Conservation (phyloP, 768 basidiomycete species). For the Phanerochaete carnosa region DNA sequence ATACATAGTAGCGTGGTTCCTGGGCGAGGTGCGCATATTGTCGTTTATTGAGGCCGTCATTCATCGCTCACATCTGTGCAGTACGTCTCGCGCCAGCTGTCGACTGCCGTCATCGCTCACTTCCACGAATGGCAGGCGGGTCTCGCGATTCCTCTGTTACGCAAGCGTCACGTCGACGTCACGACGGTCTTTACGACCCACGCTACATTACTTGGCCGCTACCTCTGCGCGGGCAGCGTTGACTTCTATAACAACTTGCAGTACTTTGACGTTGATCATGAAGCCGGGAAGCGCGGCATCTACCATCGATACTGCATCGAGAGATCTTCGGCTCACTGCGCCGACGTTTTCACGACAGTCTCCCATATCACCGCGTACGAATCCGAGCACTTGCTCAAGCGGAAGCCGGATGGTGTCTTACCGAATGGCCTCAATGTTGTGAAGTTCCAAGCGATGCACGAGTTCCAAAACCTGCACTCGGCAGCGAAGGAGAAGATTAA, state of each 20-base stretch:
- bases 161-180: constrained; percentile 96
- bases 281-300: constrained; percentile 98
- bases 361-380: constrained; percentile 99
- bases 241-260: constrained; percentile 99
- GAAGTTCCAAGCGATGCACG: constrained; percentile 99
- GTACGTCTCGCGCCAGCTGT: constrained; percentile 80
- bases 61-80: constrained; percentile 26
- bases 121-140: constrained; percentile 99
- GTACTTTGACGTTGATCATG: constrained; percentile 99
- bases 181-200: constrained; percentile 99
- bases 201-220: constrained; percentile 96
- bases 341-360: constrained; percentile 98
- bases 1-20: constrained; percentile 98
- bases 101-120: constrained; percentile 90
- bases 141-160: constrained; percentile 88
- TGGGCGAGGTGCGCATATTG: constrained; percentile 78
- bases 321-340: constrained; percentile 88
- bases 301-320: constrained; percentile 99
- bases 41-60: background rate
- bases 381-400: constrained; percentile 91
- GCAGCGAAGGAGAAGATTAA: constrained; percentile 96
- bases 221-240: constrained; percentile 96
- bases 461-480: constrained; percentile 95
- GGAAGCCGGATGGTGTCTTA: constrained; percentile 95
- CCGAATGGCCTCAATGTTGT: constrained; percentile 98